Evolutionary conservation across 768 basidiomycete genomes (phyloP).

Genomic region (Pholiota microspora): DNA sequence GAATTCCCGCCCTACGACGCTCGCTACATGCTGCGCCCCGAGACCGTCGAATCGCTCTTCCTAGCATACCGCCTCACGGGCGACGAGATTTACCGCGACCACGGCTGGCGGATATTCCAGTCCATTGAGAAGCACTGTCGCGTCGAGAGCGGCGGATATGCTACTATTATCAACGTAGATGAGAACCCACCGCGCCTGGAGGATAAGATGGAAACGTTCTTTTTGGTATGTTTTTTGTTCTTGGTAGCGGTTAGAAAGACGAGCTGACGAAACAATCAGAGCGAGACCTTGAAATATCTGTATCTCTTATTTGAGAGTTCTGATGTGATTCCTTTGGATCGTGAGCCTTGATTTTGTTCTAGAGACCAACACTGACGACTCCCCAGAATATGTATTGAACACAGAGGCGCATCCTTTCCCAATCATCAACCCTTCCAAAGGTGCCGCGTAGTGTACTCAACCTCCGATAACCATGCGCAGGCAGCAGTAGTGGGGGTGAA

Average conservation of each 20-base stretch:
- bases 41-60: slow-evolving; percentile 94
- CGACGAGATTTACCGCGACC: slow-evolving; percentile 73
- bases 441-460: background rate
- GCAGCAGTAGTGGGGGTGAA: no score
- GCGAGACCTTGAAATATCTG: slow-evolving; percentile 89
- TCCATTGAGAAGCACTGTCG: slow-evolving; percentile 84
- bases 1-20: slow-evolving; percentile 70
- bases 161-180: slow-evolving; percentile 83
- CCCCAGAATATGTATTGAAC: slow-evolving; percentile 82
- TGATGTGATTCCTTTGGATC: slow-evolving; percentile 64
- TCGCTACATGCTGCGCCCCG: slow-evolving; percentile 91
- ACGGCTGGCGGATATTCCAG: slow-evolving; percentile 88
- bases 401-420: slow-evolving; percentile 73
- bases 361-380: background rate
- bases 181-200: slow-evolving; percentile 62
- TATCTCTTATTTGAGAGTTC: slow-evolving; percentile 83
- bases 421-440: slow-evolving; percentile 47
- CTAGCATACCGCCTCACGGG: slow-evolving; percentile 89
- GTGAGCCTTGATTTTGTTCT: slow-evolving; percentile 43
- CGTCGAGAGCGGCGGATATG: slow-evolving; percentile 79
- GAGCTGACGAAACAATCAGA: slow-evolving; percentile 37
- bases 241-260: background rate
- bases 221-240: slow-evolving; percentile 56
- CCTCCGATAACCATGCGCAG: no score
- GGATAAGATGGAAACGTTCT: slow-evolving; percentile 96